These are phyloP conservation scores for Phytophthora vignae DNA, from an alignment of 352 stramenopile genomes.

Conservation along the genomic window DNA sequence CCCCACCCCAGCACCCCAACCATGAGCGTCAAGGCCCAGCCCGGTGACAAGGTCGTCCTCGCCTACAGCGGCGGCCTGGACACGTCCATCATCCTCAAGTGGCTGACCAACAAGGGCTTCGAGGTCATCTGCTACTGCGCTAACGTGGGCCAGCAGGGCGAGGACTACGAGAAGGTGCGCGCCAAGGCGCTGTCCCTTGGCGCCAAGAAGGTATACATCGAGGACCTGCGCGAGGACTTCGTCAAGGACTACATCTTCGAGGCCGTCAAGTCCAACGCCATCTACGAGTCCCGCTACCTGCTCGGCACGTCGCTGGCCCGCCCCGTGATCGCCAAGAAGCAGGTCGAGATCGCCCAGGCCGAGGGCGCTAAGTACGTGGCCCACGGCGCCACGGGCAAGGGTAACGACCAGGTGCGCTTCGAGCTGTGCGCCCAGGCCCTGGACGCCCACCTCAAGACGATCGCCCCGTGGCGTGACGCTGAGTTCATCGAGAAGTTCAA, in stretches of 20 bases:
- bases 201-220: conserved; percentile 93
- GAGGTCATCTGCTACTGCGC: conserved; percentile 99
- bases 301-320: conserved; percentile 98
- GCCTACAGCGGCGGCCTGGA: conserved; percentile 98
- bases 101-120: conserved; percentile 98
- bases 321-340: conserved; percentile 98
- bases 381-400: conserved; percentile 98
- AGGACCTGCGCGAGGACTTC: conserved; percentile 98
- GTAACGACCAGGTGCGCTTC: conserved; percentile 99
- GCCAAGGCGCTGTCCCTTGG: conserved; percentile 88
- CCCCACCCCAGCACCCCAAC: conserved; percentile 15
- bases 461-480: conserved; percentile 97
- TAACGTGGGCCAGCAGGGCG: conserved; percentile 98
- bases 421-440: conserved; percentile 98
- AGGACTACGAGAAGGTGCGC: conserved; percentile 95
- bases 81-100: conserved; percentile 99
- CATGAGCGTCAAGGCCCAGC: conserved; percentile 78
- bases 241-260: conserved; percentile 95
- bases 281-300: conserved; percentile 98
- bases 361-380: conserved; percentile 94
- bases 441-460: conserved; percentile 95
- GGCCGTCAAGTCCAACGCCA: conserved; percentile 96
- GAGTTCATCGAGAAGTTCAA: conserved; percentile 99
- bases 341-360: conserved; percentile 93
- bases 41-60: conserved; percentile 94